A percentile compares a stretch with the other conserved stretches of the same genome.
Evolutionary conservation across 1,284 basidiomycete species (phyloP).

Genomic region (Blastosporella zonata): DNA sequence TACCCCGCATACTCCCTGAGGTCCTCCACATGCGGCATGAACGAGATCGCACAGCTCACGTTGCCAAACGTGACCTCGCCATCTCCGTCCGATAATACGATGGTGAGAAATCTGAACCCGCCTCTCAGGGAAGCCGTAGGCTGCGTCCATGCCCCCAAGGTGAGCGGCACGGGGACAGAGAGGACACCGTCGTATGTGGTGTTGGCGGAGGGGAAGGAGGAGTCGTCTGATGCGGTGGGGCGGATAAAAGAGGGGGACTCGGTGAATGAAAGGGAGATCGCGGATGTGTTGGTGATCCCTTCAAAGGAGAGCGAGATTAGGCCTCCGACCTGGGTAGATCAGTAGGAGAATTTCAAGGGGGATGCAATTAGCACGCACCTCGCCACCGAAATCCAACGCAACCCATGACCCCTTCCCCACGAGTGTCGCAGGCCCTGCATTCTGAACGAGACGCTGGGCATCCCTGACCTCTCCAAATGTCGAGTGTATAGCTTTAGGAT

Average conservation of each 20-base stretch:
- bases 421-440: conserved; percentile 32
- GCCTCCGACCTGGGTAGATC: conserved; percentile 37
- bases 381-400: conserved; percentile 43
- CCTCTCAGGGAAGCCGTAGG: conserved; percentile 44
- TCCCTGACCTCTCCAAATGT: conserved; percentile 29
- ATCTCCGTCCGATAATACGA: conserved; percentile 39
- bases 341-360: background rate
- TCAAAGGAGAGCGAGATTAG: conserved; percentile 41
- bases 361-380: conserved; percentile 27
- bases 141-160: conserved; percentile 46
- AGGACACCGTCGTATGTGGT: conserved; percentile 50
- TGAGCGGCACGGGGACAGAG: conserved; percentile 34
- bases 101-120: conserved; percentile 56
- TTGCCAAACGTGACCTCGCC: conserved; percentile 43
- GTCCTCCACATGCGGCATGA: conserved; percentile 52
- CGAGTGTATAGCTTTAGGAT: conserved; percentile 34
- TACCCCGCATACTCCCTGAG: conserved; percentile 54
- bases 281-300: conserved; percentile 25
- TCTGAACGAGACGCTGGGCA: conserved; percentile 28
- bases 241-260: conserved; percentile 45
- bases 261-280: conserved; percentile 43
- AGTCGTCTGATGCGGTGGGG: conserved; percentile 43
- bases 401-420: conserved; percentile 35
- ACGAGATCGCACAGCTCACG: conserved; percentile 51
- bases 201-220: conserved; percentile 36